A percentile compares a stretch with the other conserved stretches of the same genome.
phyloP scores from a whole-genome alignment of 73 alveolate species.

The Blepharisma japonicum region DNA sequence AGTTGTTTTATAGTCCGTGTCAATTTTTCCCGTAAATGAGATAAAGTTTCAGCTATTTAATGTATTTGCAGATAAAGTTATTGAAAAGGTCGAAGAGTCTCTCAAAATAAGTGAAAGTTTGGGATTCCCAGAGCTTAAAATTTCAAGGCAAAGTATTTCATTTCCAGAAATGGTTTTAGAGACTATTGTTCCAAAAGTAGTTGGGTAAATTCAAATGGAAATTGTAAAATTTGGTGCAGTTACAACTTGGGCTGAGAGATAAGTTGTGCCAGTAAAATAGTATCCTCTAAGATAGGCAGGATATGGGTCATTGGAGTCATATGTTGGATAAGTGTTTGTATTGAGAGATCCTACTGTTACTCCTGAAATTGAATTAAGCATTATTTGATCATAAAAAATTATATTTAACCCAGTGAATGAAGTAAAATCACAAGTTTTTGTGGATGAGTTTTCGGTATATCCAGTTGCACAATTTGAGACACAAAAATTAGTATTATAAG shows the following conservation, averaged over 20 bases:
- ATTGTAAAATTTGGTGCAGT: too few relatives aligned
- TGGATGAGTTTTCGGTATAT: background rate
- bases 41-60: too few relatives aligned
- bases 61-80: too few relatives aligned
- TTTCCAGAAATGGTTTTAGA: too few relatives aligned
- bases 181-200: too few relatives aligned
- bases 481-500: background rate
- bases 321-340: background rate
- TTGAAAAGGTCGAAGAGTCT: too few relatives aligned
- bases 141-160: too few relatives aligned
- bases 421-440: background rate
- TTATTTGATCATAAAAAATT: background rate
- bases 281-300: background rate
- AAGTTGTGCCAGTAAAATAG: background rate
- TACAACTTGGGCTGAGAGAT: background rate
- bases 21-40: too few relatives aligned
- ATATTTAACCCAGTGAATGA: background rate
- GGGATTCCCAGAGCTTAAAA: too few relatives aligned
- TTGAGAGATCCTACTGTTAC: background rate
- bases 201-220: too few relatives aligned
- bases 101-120: too few relatives aligned
- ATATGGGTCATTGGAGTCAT: slow-evolving; percentile 19
- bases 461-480: slow-evolving; percentile 3
- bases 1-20: too few relatives aligned
- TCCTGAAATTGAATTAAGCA: background rate